Evolutionary conservation across 805 yeast genomes (phyloP).

Genomic region (Pichia ethanolica): DNA sequence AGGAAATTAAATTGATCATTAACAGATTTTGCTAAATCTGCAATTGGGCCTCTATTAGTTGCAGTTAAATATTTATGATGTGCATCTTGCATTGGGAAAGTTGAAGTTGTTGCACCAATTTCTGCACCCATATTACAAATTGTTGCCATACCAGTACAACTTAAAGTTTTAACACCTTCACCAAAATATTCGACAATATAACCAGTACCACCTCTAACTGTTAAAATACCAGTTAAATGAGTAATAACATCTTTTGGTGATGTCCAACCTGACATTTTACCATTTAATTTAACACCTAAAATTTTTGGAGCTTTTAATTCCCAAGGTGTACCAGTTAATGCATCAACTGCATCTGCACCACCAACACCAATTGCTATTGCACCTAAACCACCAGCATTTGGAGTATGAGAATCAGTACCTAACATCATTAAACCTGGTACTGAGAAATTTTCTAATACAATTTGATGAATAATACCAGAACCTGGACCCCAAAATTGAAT

Average conservation of each 20-base stretch:
- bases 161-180: constrained; percentile 84
- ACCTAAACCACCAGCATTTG: constrained; percentile 98
- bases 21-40: constrained; percentile 70
- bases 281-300: constrained; percentile 90
- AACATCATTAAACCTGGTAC: constrained; percentile 95
- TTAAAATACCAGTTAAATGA: constrained; percentile 86
- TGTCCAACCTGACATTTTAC: constrained; percentile 89
- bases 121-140: constrained; percentile 99
- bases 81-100: constrained; percentile 91
- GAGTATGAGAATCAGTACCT: constrained; percentile 97
- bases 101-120: constrained; percentile 96
- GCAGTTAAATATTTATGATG: constrained; percentile 82
- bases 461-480: constrained; percentile 96
- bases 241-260: constrained; percentile 95
- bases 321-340: constrained; percentile 91
- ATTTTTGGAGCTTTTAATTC: constrained; percentile 96
- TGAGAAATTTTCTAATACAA: constrained; percentile 91
- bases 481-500: constrained; percentile 99
- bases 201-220: constrained; percentile 98
- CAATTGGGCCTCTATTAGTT: constrained; percentile 79
- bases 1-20: constrained; percentile 53
- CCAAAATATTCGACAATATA: constrained; percentile 94
- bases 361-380: constrained; percentile 98
- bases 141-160: constrained; percentile 99
- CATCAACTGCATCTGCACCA: constrained; percentile 99